A percentile compares a stretch with the other conserved stretches of the same genome.
Evolutionary conservation across 805 yeast species (phyloP).

Genomic region (Saturnispora silvae): DNA sequence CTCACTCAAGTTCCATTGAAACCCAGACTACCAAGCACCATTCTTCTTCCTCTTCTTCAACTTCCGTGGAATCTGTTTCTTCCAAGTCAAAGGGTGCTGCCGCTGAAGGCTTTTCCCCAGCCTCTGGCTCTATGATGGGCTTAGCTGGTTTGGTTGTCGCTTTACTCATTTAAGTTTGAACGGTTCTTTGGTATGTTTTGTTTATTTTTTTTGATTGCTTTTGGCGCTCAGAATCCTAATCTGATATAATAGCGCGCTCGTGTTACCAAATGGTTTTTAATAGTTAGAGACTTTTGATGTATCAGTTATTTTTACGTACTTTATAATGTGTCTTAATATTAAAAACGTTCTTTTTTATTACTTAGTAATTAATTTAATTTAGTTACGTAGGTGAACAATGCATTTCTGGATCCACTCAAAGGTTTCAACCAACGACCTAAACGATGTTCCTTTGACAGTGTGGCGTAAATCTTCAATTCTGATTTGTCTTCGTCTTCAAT

Average conservation of each 20-base stretch:
- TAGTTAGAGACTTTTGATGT: too few species aligned
- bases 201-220: neutral
- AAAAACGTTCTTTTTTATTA: neutral
- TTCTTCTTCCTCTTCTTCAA: slow-evolving; percentile 25
- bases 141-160: slow-evolving; percentile 29
- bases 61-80: slow-evolving; percentile 10
- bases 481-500: slow-evolving; percentile 43
- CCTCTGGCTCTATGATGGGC: slow-evolving; percentile 25
- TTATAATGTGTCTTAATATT: neutral
- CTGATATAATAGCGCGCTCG: neutral
- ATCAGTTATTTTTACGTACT: neutral
- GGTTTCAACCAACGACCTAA: slow-evolving; percentile 77
- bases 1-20: slow-evolving; percentile 6
- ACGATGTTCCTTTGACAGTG: slow-evolving; percentile 76
- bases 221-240: neutral
- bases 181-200: neutral
- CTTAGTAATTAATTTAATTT: slow-evolving; percentile 13
- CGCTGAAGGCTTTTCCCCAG: slow-evolving; percentile 23
- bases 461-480: slow-evolving; percentile 47
- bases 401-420: slow-evolving; percentile 61
- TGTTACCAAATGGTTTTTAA: neutral
- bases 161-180: slow-evolving; percentile 23
- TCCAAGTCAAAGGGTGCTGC: slow-evolving; percentile 19
- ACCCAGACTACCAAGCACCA: slow-evolving; percentile 15
- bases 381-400: slow-evolving; percentile 47